Conservation (phyloP, 805 yeast genomes). For the Ogataea pini region DNA sequence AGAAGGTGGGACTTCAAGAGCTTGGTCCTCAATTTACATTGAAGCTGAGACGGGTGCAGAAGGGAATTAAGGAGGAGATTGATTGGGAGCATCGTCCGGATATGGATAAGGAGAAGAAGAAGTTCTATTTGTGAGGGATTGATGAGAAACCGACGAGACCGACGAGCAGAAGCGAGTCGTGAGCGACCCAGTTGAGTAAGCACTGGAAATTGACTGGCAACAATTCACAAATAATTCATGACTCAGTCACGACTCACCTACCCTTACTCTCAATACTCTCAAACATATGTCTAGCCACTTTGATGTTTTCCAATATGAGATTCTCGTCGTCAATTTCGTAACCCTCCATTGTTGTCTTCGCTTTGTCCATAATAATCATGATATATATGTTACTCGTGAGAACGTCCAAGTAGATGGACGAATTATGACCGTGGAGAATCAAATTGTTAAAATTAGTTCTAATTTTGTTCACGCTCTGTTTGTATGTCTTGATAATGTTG, state of each 20-base stretch:
- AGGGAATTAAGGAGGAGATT: conserved; percentile 86
- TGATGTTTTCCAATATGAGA: conserved; percentile 36
- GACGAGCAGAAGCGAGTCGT: too few species aligned
- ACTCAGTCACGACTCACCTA: not conserved
- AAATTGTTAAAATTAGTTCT: conserved; percentile 81
- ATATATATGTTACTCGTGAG: conserved; percentile 39
- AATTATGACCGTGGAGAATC: conserved; percentile 56
- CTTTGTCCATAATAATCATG: conserved; percentile 39
- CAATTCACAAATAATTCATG: too few species aligned
- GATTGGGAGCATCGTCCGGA: conserved; percentile 97
- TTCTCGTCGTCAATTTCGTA: conserved; percentile 35
- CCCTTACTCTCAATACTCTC: conserved; percentile 33
- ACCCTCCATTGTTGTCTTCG: conserved; percentile 18
- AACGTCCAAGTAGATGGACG: conserved; percentile 38
- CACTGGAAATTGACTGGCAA: too few species aligned
- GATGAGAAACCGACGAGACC: too few species aligned
- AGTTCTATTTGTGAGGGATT: conserved; percentile 78
- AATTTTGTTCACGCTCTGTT: conserved; percentile 86
- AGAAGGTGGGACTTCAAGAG: conserved; percentile 92
- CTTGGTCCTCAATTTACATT: conserved; percentile 96
- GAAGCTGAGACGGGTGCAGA: conserved; percentile 83
- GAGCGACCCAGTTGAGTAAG: too few species aligned
- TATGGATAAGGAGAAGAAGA: conserved; percentile 95
- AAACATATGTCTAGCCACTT: conserved; percentile 36
- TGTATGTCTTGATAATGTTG: conserved; percentile 89